A percentile compares a stretch with the other conserved stretches of the same genome.
Conservation (phyloP, 2,329 filamentous ascomycete genomes). For the Curvularia lunata region DNA sequence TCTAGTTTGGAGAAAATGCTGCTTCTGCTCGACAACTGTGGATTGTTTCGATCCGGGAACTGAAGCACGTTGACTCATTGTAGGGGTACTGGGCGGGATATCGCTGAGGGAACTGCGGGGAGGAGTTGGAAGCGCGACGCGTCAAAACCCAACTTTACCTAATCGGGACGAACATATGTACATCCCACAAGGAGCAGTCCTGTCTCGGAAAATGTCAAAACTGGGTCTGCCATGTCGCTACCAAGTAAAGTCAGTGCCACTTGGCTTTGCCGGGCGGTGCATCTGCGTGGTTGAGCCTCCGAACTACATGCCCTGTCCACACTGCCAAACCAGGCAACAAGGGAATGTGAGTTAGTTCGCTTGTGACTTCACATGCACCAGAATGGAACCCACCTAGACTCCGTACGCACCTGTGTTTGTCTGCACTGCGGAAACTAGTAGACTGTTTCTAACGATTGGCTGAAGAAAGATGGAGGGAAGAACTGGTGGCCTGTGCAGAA, state of each 20-base stretch:
- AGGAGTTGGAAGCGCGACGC: slow-evolving; percentile 9
- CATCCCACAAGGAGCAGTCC: not conserved
- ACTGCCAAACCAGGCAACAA: not conserved
- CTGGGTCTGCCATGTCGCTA: not conserved
- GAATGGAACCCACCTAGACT: not conserved
- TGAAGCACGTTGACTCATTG: slow-evolving; percentile 14
- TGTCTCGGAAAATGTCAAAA: not conserved
- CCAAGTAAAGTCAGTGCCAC: not conserved
- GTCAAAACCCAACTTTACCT: not conserved
- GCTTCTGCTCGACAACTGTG: slow-evolving; percentile 66
- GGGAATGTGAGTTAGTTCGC: not conserved
- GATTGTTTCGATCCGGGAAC: slow-evolving; percentile 31
- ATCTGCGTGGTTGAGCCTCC: not conserved
- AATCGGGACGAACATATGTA: not conserved
- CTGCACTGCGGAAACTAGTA: not conserved
- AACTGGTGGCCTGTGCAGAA: slow-evolving; percentile 13
- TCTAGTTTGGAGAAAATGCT: slow-evolving; percentile 67
- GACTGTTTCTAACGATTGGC: not conserved
- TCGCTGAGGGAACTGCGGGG: slow-evolving; percentile 7
- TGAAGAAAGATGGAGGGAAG: not conserved
- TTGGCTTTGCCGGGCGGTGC: not conserved
- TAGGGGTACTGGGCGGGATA: not conserved
- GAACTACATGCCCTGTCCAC: not conserved
- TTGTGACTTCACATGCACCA: not conserved
- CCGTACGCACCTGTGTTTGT: not conserved